Base-by-base conservation (phyloP, 225 moss, liverwort and hornwort species). In the Sphagnum contortum region DNA sequence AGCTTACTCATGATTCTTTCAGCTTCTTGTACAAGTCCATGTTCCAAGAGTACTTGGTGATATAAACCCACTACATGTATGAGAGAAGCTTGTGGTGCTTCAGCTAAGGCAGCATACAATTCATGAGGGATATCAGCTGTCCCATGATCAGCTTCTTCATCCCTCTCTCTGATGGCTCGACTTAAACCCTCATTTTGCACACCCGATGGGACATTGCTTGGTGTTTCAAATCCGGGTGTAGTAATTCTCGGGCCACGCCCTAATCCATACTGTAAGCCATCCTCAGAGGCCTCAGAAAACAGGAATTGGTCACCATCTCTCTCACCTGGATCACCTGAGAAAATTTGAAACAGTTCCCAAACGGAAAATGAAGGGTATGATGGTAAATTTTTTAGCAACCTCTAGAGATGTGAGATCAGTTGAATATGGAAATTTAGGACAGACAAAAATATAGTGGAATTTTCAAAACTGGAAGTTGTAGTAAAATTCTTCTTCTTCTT, bases 51-150 rank as follows among this genome's bases (percentile, higher is more conserved):
- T 9, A 83, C 74, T 67, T 89, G 87, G 70, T 93, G 98, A 70
- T 98, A 98, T 13, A 93, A 77, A 75, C 87, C 77, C 58, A 93
- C 91, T 72, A 98, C 59, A 75, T 84, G 98, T 63, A 93, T 83
- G 61, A 98, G 79, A 46, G 91, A 81, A 48, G 87, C 80, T 57
- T 82, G 85, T 60, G 96, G 96, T 48, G 91, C 91, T 60, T 68
- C 74, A 53, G 79, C 78, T 75, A 98, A 79, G 63, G 69, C 71
- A 7, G 75, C 68, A 60, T 82, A 77, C 9, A 84, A 86, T 4
- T 87, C 82, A 48, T 54, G 69, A 46, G 90, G 70, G 65, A 91
- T 61, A 11, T 89, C 83, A 29, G 70, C 11, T 59, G 49, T 76
- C 61, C 68, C 81, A 47, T 80, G 79, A 6, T 52, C 52, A 52